These are phyloP conservation scores for Cercospora sesami DNA, from an alignment of 2,329 filamentous ascomycete genomes.

Conservation along the genomic window DNA sequence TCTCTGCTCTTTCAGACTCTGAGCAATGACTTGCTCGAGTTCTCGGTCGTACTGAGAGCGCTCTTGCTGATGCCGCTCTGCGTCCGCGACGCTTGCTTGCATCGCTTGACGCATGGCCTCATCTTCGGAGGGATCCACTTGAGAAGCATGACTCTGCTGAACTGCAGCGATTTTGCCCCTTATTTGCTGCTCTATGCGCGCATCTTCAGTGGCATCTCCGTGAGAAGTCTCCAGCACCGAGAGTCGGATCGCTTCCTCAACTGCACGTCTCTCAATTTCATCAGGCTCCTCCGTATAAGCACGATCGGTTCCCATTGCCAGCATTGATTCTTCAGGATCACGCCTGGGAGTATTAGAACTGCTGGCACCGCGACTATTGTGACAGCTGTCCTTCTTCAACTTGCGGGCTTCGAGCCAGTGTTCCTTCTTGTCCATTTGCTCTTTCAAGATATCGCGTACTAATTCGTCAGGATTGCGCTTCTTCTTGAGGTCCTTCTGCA, in stretches of 20 bases:
- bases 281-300: conserved; percentile 22
- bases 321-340: conserved; percentile 14
- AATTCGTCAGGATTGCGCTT: conserved; percentile 59
- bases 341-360: background rate
- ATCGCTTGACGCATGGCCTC: conserved; percentile 50
- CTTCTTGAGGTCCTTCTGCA: conserved; percentile 60
- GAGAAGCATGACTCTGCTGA: conserved; percentile 39
- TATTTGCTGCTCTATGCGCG: conserved; percentile 70
- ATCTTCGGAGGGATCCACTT: conserved; percentile 46
- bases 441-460: conserved; percentile 46
- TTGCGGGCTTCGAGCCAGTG: conserved; percentile 19
- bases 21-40: conserved; percentile 48
- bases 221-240: conserved; percentile 70
- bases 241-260: conserved; percentile 69
- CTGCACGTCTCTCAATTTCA: conserved; percentile 57
- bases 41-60: conserved; percentile 44
- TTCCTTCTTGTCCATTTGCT: conserved; percentile 38
- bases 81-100: conserved; percentile 49
- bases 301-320: conserved; percentile 22
- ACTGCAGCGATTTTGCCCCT: conserved; percentile 67
- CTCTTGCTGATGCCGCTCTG: conserved; percentile 28
- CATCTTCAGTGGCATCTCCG: conserved; percentile 69
- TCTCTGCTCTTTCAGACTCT: conserved; percentile 48
- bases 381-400: conserved; percentile 19
- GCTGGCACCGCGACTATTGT: conserved; percentile 8